Evolutionary conservation across 805 yeast genomes (phyloP).

Genomic region (Wickerhamiella galacta): DNA sequence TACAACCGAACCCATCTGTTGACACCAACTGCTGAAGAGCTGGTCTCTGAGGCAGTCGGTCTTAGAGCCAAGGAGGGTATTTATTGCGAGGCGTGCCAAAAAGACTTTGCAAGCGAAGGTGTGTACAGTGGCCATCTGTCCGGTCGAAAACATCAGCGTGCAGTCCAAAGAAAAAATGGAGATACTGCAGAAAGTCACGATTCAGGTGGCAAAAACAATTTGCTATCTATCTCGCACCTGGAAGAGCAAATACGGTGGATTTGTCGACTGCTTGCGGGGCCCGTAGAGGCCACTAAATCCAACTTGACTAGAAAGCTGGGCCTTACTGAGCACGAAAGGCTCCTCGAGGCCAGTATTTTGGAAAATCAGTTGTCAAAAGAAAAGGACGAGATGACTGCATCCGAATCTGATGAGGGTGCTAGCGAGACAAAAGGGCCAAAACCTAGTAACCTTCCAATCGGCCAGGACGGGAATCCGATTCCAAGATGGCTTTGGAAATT

Average conservation of each 20-base stretch:
- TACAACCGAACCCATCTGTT: slow-evolving; percentile 35
- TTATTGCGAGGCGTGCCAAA: slow-evolving; percentile 50
- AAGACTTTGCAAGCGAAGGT: slow-evolving; percentile 41
- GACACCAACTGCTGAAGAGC: slow-evolving; percentile 13
- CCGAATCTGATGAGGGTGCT: slow-evolving; percentile 21
- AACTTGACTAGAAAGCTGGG: slow-evolving; percentile 51
- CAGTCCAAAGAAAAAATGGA: slow-evolving; percentile 14
- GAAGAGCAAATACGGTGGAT: slow-evolving; percentile 29
- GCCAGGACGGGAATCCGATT: slow-evolving; percentile 80
- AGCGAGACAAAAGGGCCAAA: slow-evolving; percentile 23
- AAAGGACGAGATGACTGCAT: slow-evolving; percentile 15
- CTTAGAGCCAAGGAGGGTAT: slow-evolving; percentile 13
- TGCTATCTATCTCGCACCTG: neutral
- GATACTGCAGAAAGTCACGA: neutral
- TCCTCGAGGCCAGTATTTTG: slow-evolving; percentile 33
- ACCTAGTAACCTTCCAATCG: slow-evolving; percentile 54
- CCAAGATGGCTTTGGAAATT: slow-evolving; percentile 88
- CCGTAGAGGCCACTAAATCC: slow-evolving; percentile 34
- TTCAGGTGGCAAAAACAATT: neutral
- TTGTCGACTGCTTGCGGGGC: slow-evolving; percentile 22
- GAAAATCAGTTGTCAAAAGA: slow-evolving; percentile 16
- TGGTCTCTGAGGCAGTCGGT: slow-evolving; percentile 10
- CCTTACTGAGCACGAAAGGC: slow-evolving; percentile 53
- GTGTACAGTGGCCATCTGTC: slow-evolving; percentile 52
- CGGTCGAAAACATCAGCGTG: slow-evolving; percentile 62